Percentiles rank a stretch among this genome's conserved stretches.
Conservation (phyloP, 1,284 basidiomycete genomes). For the Flammula alnicola region DNA sequence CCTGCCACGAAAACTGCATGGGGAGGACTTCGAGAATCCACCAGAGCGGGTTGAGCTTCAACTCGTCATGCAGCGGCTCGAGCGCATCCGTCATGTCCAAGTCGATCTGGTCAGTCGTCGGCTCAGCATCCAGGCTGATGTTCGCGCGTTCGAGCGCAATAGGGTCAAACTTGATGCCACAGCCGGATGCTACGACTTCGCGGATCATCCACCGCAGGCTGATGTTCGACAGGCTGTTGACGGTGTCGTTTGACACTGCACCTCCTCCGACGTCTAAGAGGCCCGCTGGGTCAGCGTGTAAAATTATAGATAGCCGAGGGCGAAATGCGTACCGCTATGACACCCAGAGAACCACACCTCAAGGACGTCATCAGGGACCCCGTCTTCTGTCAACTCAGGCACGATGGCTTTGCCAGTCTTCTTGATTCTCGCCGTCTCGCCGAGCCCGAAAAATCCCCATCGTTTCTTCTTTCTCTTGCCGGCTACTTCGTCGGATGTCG, state of each 20-base stretch:
- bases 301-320: too few species aligned
- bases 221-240: constrained; percentile 57
- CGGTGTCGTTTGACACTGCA: constrained; percentile 46
- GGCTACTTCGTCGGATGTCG: constrained; percentile 9
- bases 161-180: constrained; percentile 57
- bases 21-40: constrained; percentile 56
- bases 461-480: constrained; percentile 19
- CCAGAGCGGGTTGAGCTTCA: constrained; percentile 44
- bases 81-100: constrained; percentile 39
- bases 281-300: too few species aligned
- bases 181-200: constrained; percentile 43
- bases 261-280: constrained; percentile 78
- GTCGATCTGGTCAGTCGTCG: constrained; percentile 20
- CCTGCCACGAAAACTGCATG: constrained; percentile 45
- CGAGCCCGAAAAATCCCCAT: constrained; percentile 20
- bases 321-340: constrained; percentile 51
- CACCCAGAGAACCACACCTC: constrained; percentile 72
- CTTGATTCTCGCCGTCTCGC: constrained; percentile 12
- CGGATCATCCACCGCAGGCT: constrained; percentile 79
- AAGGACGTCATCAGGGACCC: constrained; percentile 47
- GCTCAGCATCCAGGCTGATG: constrained; percentile 27
- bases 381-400: constrained; percentile 21
- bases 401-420: constrained; percentile 18
- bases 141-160: constrained; percentile 33
- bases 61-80: constrained; percentile 43